phyloP scores from a whole-genome alignment of 129 eudicot species.

The Heracleum sosnowskyi region DNA sequence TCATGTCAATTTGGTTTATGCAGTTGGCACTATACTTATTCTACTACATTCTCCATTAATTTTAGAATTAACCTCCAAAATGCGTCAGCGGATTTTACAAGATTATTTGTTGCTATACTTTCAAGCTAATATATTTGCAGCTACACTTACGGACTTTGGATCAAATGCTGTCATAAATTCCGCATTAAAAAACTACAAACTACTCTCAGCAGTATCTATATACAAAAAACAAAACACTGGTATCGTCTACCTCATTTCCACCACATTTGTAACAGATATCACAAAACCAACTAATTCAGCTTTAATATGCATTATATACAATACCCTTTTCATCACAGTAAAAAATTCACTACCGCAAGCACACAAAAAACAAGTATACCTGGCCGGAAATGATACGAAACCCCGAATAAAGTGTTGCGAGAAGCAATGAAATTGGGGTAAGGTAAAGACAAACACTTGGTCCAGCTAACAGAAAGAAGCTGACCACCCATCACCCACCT shows the following conservation, averaged over 20 bases:
- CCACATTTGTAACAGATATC: not conserved
- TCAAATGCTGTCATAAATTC: not conserved
- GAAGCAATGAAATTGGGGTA: not conserved
- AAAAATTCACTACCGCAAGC: not conserved
- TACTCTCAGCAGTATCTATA: too few species aligned
- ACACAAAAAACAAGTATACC: slow-evolving; percentile 17
- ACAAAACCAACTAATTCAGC: not conserved
- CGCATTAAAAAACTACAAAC: not conserved
- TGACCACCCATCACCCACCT: slow-evolving; percentile 33
- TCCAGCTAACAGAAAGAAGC: slow-evolving; percentile 23
- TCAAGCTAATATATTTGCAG: not conserved
- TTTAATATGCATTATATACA: not conserved
- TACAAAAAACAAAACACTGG: not conserved
- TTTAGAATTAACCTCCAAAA: not conserved
- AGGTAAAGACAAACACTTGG: slow-evolving; percentile 16
- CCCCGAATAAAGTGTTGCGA: not conserved
- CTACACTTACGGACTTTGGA: not conserved
- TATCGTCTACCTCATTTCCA: not conserved
- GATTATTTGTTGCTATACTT: not conserved
- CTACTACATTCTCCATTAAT: not conserved
- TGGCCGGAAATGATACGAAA: slow-evolving; percentile 11
- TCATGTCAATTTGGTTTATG: not conserved
- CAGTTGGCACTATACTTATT: not conserved
- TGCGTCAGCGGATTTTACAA: not conserved
- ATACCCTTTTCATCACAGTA: not conserved